Conservation (phyloP, 495 filamentous ascomycete species). For the Pseudevernia furfuracea region DNA sequence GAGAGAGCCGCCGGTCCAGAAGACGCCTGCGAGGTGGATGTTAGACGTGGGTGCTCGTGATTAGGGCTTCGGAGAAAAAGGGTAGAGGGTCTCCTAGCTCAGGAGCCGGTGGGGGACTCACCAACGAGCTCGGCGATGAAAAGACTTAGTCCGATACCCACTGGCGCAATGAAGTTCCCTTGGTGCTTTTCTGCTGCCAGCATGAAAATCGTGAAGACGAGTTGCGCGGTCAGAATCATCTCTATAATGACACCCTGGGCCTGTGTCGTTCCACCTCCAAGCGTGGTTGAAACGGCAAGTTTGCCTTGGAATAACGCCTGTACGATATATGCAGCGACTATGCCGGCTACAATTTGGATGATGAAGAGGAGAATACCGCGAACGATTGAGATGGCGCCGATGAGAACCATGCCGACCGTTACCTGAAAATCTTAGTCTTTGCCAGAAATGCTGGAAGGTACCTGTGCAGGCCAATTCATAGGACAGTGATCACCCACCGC, state of each 20-base stretch:
- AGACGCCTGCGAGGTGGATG: constrained; percentile 37
- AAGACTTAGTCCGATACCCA: constrained; percentile 46
- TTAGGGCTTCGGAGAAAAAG: not conserved
- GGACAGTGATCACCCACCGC: constrained; percentile 26
- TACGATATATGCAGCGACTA: constrained; percentile 48
- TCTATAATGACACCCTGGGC: constrained; percentile 50
- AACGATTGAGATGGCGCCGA: constrained; percentile 45
- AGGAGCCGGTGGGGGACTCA: constrained; percentile 1
- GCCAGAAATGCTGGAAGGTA: not conserved
- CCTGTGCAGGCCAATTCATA: not conserved
- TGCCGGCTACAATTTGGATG: constrained; percentile 51
- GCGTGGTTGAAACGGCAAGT: constrained; percentile 40
- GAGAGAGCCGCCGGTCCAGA: constrained; percentile 53
- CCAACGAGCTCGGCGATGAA: constrained; percentile 43
- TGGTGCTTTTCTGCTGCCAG: constrained; percentile 50
- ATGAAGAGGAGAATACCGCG: constrained; percentile 46
- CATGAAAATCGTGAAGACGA: constrained; percentile 53
- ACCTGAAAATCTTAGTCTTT: constrained; percentile 21
- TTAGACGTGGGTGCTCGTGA: not conserved
- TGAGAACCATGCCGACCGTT: constrained; percentile 40
- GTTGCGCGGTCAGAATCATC: constrained; percentile 44
- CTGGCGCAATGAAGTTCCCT: constrained; percentile 31
- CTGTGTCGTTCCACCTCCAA: constrained; percentile 36
- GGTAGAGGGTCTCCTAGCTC: not conserved
- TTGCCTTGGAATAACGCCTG: constrained; percentile 44